phyloP scores from a whole-genome alignment of 257 asterid species.

The Ajuga chamaepitys region DNA sequence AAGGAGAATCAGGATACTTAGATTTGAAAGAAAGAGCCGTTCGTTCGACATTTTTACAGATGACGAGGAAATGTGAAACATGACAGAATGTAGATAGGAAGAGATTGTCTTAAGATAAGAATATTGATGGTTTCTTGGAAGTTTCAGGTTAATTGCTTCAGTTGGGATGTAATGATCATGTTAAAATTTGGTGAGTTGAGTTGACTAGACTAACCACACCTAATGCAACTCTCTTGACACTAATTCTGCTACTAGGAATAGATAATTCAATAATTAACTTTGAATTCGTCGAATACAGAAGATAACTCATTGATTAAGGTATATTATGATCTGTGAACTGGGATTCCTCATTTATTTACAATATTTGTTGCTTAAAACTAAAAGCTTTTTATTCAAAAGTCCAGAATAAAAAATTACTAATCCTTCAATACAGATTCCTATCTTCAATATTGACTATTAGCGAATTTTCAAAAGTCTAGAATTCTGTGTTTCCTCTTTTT shows the following conservation, averaged over 20 bases:
- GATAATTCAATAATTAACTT: neutral
- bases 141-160: neutral
- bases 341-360: no score
- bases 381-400: no score
- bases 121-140: conserved; percentile 1
- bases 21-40: neutral
- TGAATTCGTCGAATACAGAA: neutral
- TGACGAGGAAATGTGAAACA: neutral
- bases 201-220: conserved; percentile 7
- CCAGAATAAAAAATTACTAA: no score
- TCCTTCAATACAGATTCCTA: no score
- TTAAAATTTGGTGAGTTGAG: neutral
- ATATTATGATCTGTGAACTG: neutral
- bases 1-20: conserved; percentile 12
- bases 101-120: neutral
- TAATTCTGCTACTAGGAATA: neutral
- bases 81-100: neutral
- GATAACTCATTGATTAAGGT: neutral
- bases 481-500: no score
- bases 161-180: conserved; percentile 4
- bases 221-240: neutral
- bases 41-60: conserved; percentile 13
- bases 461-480: no score
- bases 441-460: no score
- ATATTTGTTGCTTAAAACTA: no score